Evolutionary conservation across 352 stramenopile genomes (phyloP).

Genomic region (Phytopythium vexans): DNA sequence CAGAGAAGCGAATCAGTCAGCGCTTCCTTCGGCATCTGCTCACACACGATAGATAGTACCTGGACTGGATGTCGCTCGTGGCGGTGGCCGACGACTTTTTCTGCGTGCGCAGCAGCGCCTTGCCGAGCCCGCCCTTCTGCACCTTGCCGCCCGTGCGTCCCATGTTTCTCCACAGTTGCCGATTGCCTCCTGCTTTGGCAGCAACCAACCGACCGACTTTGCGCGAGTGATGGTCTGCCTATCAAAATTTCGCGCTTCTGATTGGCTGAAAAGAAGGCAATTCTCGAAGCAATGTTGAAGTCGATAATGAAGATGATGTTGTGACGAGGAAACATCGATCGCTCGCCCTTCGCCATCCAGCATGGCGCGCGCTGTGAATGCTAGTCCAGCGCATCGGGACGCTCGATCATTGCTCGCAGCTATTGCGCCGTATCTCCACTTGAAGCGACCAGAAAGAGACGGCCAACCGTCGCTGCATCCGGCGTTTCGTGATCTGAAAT

Average conservation of each 20-base stretch:
- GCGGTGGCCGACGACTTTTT: slow-evolving; percentile 68
- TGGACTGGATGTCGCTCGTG: slow-evolving; percentile 75
- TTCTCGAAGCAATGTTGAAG: no score
- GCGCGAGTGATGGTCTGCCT: background rate
- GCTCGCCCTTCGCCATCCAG: no score
- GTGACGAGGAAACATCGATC: no score
- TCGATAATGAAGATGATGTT: no score
- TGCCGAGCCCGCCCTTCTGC: slow-evolving; percentile 69
- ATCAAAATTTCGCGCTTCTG: background rate
- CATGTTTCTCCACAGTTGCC: slow-evolving; percentile 22
- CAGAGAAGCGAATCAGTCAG: background rate
- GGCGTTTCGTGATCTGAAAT: no score
- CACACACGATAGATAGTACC: slow-evolving; percentile 14
- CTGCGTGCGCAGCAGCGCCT: slow-evolving; percentile 71
- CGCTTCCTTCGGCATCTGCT: background rate
- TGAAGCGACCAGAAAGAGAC: no score
- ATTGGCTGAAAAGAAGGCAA: background rate
- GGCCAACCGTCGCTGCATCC: no score
- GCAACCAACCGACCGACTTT: background rate
- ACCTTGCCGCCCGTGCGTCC: slow-evolving; percentile 72
- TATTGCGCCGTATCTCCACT: no score
- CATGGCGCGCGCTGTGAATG: no score
- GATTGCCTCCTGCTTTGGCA: background rate
- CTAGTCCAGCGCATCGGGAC: no score
- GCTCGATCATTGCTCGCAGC: no score